Percentiles rank a stretch among this genome's conserved stretches.
These are phyloP conservation scores for Schwanniomyces sp. DNA, from an alignment of 805 yeast species.

Conservation along the genomic window DNA sequence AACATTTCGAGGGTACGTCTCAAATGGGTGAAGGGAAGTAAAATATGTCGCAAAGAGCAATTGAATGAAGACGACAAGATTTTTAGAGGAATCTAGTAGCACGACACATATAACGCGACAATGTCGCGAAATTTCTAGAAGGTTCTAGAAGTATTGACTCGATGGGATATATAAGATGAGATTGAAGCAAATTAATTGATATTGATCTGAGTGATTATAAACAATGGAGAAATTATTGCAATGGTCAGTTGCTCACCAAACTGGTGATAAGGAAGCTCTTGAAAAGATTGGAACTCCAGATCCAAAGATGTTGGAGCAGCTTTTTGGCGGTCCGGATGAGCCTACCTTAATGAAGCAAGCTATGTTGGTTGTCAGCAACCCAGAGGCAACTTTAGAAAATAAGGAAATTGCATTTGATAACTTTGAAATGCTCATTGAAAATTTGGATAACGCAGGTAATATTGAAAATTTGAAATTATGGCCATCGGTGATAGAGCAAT, in stretches of 20 bases:
- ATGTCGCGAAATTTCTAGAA: constrained; percentile 8
- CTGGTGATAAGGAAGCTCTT: constrained; percentile 69
- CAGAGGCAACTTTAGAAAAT: constrained; percentile 59
- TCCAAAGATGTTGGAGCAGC: constrained; percentile 73
- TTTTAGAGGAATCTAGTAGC: no score
- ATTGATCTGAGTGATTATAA: not conserved
- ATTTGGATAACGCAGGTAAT: constrained; percentile 91
- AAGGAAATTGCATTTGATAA: constrained; percentile 81
- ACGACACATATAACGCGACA: not conserved
- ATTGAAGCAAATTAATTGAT: not conserved
- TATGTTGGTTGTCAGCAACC: constrained; percentile 56
- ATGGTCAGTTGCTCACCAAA: constrained; percentile 85
- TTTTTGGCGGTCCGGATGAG: constrained; percentile 83
- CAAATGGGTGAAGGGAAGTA: no score
- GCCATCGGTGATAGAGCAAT: constrained; percentile 62
- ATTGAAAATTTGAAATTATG: constrained; percentile 81
- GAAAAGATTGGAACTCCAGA: constrained; percentile 69
- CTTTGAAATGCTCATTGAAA: constrained; percentile 91
- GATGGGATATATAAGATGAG: not conserved
- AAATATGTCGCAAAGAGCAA: no score
- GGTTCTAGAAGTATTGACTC: not conserved
- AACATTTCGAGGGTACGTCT: no score
- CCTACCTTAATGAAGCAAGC: constrained; percentile 83
- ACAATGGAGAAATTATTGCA: constrained; percentile 85
- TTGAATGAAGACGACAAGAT: not conserved